Evolutionary conservation across 2,329 filamentous ascomycete species (phyloP), one percentile per base, ranked within the genome.

Genomic region (Pestalotiopsis fici): DNA sequence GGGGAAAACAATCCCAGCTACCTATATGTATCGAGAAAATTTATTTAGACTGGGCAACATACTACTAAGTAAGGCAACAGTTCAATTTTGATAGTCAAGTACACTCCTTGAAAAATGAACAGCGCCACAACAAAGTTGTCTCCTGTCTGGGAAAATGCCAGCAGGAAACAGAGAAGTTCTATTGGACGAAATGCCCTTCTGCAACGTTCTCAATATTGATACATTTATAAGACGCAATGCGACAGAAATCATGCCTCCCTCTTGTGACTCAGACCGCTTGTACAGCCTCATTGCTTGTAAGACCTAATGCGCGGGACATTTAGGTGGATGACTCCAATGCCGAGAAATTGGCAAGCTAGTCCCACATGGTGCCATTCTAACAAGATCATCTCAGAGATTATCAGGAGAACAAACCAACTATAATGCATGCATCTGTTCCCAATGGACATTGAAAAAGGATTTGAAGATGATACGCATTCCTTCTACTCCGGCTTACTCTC

Each of bases 381-480:
- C 7, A 2, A 50, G 21, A 50, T 21, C 2, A 23, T 21, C 43
- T 6, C 3, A 18, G 1, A 21, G n/a, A 9, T 18, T 23, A 9
- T 6, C 43, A n/a, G 11, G 6, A 23, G 3, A 23, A 11, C 5
- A n/a, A n/a, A 21, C 15, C n/a, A 12, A 3, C 15, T 50, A 47
- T 5, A 47, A 21, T 21, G 4, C 43, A 47, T 18, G 12, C 5
- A 6, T 47, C 31, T 37, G 35, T 37, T 37, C 15, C 18, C 18
- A 13, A 1, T n/a, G 39, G 15, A n/a, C 9, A 2, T 50, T 3
- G 43, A 23, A 21, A n/a, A 50, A 11, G 5, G 43, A n/a, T 18
- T 23, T 2, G 6, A 2, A 2, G 0, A 6, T 1, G 2, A 35
- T 35, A 35, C 21, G 5, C n/a, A 3, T 1, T 3, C 7, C n/a